Evolutionary conservation across 768 basidiomycete genomes (phyloP).

Genomic region (Leucocoprinus birnbaumii): DNA sequence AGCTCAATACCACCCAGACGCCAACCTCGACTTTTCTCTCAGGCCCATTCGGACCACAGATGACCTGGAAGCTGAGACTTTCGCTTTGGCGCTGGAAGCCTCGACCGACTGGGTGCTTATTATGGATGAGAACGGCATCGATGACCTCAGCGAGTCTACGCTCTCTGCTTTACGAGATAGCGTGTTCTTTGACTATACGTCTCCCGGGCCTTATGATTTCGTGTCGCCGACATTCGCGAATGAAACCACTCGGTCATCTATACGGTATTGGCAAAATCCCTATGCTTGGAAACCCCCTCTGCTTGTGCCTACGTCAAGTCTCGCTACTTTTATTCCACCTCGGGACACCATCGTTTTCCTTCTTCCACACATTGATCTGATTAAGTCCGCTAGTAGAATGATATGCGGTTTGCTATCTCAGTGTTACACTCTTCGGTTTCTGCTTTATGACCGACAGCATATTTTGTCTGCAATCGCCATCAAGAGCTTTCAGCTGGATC

Average conservation of each 20-base stretch:
- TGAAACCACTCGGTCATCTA: neutral
- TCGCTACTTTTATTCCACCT: neutral
- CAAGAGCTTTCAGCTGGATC: neutral
- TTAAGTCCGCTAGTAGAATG: slow-evolving; percentile 9
- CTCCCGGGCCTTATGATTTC: slow-evolving; percentile 14
- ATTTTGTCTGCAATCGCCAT: neutral
- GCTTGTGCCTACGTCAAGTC: neutral
- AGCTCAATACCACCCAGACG: slow-evolving; percentile 25
- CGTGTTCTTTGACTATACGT: neutral
- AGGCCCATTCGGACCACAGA: slow-evolving; percentile 6
- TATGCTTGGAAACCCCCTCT: neutral
- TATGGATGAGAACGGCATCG: slow-evolving; percentile 45
- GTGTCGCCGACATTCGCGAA: neutral
- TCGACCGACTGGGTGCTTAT: slow-evolving; percentile 51
- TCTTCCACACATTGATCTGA: neutral
- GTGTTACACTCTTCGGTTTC: slow-evolving; percentile 10
- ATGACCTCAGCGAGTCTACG: slow-evolving; percentile 26
- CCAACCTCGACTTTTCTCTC: slow-evolving; percentile 34
- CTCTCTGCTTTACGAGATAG: slow-evolving; percentile 33
- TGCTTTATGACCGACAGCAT: slow-evolving; percentile 18
- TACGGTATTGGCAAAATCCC: neutral
- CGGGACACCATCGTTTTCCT: neutral
- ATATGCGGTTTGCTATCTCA: slow-evolving; percentile 19
- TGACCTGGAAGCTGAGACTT: slow-evolving; percentile 10
- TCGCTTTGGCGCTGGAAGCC: slow-evolving; percentile 35